Conservation (phyloP, 768 basidiomycete species). For the Leccinum uliginosum region DNA sequence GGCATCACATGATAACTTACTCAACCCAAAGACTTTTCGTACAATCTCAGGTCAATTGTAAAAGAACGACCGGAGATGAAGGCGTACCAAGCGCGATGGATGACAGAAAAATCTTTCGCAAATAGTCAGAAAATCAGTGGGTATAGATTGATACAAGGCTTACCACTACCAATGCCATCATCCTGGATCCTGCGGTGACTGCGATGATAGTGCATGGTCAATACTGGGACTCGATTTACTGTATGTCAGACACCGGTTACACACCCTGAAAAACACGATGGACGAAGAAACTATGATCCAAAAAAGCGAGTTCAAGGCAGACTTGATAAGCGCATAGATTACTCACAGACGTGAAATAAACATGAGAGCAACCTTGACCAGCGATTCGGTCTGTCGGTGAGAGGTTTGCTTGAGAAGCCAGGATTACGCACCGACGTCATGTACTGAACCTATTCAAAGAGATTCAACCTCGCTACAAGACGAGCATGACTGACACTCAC, state of each 20-base stretch:
- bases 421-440: slow-evolving; percentile 20
- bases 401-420: not conserved
- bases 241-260: not conserved
- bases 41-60: slow-evolving; percentile 10
- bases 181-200: slow-evolving; percentile 22
- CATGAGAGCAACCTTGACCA: slow-evolving; percentile 21
- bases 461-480: not conserved
- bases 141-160: not conserved
- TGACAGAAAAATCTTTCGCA: slow-evolving; percentile 15
- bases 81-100: slow-evolving; percentile 21
- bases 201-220: not conserved
- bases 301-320: not conserved
- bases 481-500: slow-evolving; percentile 17
- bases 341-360: slow-evolving; percentile 27
- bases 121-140: not conserved
- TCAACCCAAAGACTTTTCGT: slow-evolving; percentile 24
- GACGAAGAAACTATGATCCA: slow-evolving; percentile 20
- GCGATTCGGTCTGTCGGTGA: not conserved
- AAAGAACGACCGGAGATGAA: not conserved
- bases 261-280: slow-evolving; percentile 24
- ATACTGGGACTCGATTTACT: too few relatives aligned
- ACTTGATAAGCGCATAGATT: not conserved
- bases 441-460: slow-evolving; percentile 21
- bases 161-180: slow-evolving; percentile 16
- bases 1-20: slow-evolving; percentile 14